A percentile compares a stretch with the other conserved stretches of the same genome.
phyloP scores from a whole-genome alignment of 768 basidiomycete genomes.

The Russula abietina region DNA sequence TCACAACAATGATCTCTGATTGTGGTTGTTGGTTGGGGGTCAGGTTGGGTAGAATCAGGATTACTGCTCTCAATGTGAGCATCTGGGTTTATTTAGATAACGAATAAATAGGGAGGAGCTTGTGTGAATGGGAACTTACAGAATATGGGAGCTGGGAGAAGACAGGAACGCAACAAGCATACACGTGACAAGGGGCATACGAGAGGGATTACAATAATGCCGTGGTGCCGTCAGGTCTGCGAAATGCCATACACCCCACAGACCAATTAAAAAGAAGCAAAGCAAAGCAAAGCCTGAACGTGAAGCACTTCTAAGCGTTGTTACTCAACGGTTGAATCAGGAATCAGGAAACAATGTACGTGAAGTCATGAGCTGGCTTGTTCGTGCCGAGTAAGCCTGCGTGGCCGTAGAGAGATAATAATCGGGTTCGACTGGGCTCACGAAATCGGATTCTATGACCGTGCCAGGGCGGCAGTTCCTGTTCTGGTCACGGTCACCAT shows the following conservation, averaged over 20 bases:
- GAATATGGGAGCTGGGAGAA: slow-evolving; percentile 76
- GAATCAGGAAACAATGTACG: slow-evolving; percentile 32
- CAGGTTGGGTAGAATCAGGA: too few relatives aligned
- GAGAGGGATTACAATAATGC: slow-evolving; percentile 68
- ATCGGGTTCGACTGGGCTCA: slow-evolving; percentile 65
- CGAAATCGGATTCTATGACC: slow-evolving; percentile 63
- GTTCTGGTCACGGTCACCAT: slow-evolving; percentile 30
- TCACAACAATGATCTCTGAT: too few relatives aligned
- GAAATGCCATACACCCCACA: too few relatives aligned
- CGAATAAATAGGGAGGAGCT: neutral
- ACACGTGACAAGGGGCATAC: slow-evolving; percentile 73
- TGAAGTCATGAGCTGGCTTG: slow-evolving; percentile 59
- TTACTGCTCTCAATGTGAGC: too few relatives aligned
- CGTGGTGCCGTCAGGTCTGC: slow-evolving; percentile 54
- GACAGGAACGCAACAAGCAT: slow-evolving; percentile 75
- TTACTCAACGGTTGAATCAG: neutral
- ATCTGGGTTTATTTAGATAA: slow-evolving; percentile 36
- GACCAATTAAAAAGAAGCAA: too few relatives aligned
- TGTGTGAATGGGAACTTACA: slow-evolving; percentile 41
- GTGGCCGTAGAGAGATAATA: slow-evolving; percentile 74
- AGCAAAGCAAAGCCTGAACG: too few relatives aligned
- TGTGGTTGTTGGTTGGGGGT: too few relatives aligned
- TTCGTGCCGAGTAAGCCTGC: slow-evolving; percentile 51
- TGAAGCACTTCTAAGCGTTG: neutral
- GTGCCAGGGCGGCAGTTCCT: slow-evolving; percentile 74